Percentiles rank a stretch among this genome's conserved stretches.
phyloP scores from a whole-genome alignment of 106 monocot genomes.

The Phalaenopsis equestris region DNA sequence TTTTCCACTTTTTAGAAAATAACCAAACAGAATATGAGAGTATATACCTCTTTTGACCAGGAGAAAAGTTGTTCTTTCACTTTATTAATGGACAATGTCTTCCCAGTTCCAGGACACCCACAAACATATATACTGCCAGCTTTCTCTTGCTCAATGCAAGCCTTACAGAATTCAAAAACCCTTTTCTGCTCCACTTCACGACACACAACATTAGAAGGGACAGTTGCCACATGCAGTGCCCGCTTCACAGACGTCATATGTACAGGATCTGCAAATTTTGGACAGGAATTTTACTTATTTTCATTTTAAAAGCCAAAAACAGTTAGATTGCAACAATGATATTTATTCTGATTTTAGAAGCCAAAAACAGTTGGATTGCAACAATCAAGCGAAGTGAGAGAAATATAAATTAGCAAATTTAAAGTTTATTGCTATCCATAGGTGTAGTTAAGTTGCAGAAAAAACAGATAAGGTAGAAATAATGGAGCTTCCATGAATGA shows the following conservation, averaged over 20 bases:
- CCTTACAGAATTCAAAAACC: slow-evolving; percentile 72
- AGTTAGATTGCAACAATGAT: no score
- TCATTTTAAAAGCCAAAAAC: no score
- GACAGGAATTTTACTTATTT: background rate
- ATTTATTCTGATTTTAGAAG: no score
- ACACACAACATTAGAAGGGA: slow-evolving; percentile 56
- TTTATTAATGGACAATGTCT: slow-evolving; percentile 61
- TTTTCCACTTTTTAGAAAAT: background rate
- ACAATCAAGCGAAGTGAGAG: no score
- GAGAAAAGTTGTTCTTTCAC: slow-evolving; percentile 34
- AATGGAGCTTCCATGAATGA: no score
- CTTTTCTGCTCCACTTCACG: slow-evolving; percentile 72
- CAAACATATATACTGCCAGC: slow-evolving; percentile 80
- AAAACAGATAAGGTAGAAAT: no score
- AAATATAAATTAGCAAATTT: no score
- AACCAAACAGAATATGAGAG: background rate
- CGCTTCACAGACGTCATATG: slow-evolving; percentile 75
- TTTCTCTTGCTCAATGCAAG: slow-evolving; percentile 41
- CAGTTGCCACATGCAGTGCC: slow-evolving; percentile 64
- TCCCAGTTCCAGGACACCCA: slow-evolving; percentile 96
- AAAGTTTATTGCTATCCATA: no score
- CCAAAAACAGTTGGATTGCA: no score
- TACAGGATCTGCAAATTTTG: slow-evolving; percentile 41
- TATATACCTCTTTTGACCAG: slow-evolving; percentile 67
- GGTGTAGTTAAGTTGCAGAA: no score